Percentiles rank a stretch among this genome's conserved stretches.
phyloP scores from a whole-genome alignment of 208 protist genomes.

The Herpetomonas tarakana region DNA sequence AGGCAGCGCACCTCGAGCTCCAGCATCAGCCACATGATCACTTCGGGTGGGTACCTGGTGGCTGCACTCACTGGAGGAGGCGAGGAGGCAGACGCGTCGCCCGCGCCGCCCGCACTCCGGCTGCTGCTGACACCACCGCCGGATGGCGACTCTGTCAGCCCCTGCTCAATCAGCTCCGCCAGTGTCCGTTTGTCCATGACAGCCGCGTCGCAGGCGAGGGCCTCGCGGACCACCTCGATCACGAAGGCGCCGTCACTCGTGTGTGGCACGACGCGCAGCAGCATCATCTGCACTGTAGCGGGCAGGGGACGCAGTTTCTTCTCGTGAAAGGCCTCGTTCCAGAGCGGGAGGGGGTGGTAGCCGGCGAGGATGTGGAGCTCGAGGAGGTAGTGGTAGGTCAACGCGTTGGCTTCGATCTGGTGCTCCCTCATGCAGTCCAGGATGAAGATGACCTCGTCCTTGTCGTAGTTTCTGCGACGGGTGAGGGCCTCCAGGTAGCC shows the following conservation, averaged over 20 bases:
- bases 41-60: slow-evolving; percentile 61
- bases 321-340: slow-evolving; percentile 58
- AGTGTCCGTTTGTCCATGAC: slow-evolving; percentile 72
- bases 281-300: slow-evolving; percentile 57
- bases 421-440: slow-evolving; percentile 46
- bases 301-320: slow-evolving; percentile 44
- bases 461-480: slow-evolving; percentile 51
- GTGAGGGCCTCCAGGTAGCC: slow-evolving; percentile 74
- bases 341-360: slow-evolving; percentile 57
- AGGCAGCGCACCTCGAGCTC: slow-evolving; percentile 83
- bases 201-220: slow-evolving; percentile 43
- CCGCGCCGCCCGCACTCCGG: slow-evolving; percentile 2
- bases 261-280: slow-evolving; percentile 65
- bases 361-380: slow-evolving; percentile 77
- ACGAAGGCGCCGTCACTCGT: slow-evolving; percentile 49
- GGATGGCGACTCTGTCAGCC: slow-evolving; percentile 21
- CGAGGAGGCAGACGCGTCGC: slow-evolving; percentile 1
- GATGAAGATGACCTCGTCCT: slow-evolving; percentile 54
- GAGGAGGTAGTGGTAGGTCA: slow-evolving; percentile 83
- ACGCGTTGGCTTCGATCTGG: slow-evolving; percentile 34
- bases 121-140: not conserved
- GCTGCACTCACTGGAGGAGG: not conserved
- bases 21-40: slow-evolving; percentile 77
- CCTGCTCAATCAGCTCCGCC: slow-evolving; percentile 57
- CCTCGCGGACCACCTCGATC: slow-evolving; percentile 60